Percentiles rank a stretch among this genome's conserved stretches.
These are phyloP conservation scores for Coemansia sp. DNA, from an alignment of 192 early-diverging fungal species.

Conservation along the genomic window DNA sequence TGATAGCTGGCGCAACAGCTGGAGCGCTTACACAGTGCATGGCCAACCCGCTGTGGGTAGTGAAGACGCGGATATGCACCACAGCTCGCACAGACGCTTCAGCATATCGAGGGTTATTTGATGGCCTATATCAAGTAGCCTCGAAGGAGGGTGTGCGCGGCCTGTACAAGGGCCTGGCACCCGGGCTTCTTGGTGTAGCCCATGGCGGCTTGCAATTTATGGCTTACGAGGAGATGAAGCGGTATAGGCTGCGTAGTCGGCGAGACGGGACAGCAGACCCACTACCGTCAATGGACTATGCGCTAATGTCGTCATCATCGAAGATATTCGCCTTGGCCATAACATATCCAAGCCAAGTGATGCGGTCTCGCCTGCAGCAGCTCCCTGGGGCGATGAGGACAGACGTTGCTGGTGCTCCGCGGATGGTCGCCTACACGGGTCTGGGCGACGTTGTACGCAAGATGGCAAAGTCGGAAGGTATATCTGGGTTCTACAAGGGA, in stretches of 20 bases:
- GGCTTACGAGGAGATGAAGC: constrained; percentile 97
- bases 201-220: constrained; percentile 98
- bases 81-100: constrained; percentile 57
- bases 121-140: constrained; percentile 62
- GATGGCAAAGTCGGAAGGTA: constrained; percentile 72
- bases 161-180: constrained; percentile 77
- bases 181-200: constrained; percentile 88
- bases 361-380: constrained; percentile 82
- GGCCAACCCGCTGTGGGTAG: constrained; percentile 82
- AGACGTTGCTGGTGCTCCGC: constrained; percentile 38
- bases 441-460: constrained; percentile 69
- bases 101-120: constrained; percentile 65
- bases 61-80: constrained; percentile 81
- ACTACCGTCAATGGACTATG: constrained; percentile 67
- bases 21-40: constrained; percentile 70
- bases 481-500: constrained; percentile 89
- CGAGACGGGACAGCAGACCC: background rate
- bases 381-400: constrained; percentile 37
- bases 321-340: constrained; percentile 83
- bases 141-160: constrained; percentile 72
- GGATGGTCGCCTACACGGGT: constrained; percentile 62
- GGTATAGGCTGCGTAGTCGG: constrained; percentile 51
- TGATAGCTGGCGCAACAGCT: constrained; percentile 76
- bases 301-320: constrained; percentile 80
- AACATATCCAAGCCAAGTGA: constrained; percentile 94